A percentile compares a stretch with the other conserved stretches of the same genome.
Conservation (phyloP, 805 yeast species). For the Yamadazyma endophytica region DNA sequence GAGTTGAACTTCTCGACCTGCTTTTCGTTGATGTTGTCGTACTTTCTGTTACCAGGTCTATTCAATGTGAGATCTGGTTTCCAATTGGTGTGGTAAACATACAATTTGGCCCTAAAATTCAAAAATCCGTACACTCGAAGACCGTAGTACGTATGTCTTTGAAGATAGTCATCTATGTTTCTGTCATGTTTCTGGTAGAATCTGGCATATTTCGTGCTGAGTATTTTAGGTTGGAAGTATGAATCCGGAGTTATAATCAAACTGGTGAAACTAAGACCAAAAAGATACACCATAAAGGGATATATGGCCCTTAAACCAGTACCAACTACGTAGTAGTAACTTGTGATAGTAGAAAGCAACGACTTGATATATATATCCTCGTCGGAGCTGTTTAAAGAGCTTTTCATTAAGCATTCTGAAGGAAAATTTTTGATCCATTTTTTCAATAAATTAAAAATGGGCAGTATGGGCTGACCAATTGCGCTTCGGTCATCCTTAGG, state of each 20-base stretch:
- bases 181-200: neutral
- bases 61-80: constrained; percentile 8
- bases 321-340: constrained; percentile 19
- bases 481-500: constrained; percentile 12
- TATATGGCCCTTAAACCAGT: constrained; percentile 19
- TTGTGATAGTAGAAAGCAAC: constrained; percentile 15
- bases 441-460: constrained; percentile 15
- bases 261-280: constrained; percentile 17
- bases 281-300: constrained; percentile 19
- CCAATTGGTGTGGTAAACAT: constrained; percentile 16
- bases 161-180: constrained; percentile 14
- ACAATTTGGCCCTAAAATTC: constrained; percentile 15
- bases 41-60: constrained; percentile 12
- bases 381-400: constrained; percentile 1
- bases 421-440: constrained; percentile 20
- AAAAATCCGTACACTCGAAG: constrained; percentile 21
- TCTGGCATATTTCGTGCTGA: too few species aligned
- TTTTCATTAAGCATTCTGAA: constrained; percentile 8
- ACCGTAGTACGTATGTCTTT: constrained; percentile 22
- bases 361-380: constrained; percentile 11
- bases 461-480: constrained; percentile 16
- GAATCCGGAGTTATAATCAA: too few species aligned
- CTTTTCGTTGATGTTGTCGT: constrained; percentile 17
- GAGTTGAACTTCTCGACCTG: constrained; percentile 18
- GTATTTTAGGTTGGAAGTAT: too few species aligned